phyloP scores from a whole-genome alignment of 73 alveolate genomes.

The Paramecium primaurelia region DNA sequence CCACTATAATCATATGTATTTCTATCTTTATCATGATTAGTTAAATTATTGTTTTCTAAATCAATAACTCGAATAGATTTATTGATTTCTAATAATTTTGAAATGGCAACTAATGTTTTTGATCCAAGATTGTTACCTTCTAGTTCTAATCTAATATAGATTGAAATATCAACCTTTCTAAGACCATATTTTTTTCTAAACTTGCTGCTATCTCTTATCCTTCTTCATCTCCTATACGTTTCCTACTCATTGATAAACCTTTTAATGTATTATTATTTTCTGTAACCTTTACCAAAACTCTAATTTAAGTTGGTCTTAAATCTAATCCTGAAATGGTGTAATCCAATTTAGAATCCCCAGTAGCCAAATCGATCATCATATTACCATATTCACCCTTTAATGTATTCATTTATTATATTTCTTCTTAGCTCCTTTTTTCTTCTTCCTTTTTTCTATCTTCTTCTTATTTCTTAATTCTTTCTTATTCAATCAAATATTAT shows the following conservation, averaged over 20 bases:
- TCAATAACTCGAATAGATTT: slow-evolving; percentile 56
- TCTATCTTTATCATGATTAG: slow-evolving; percentile 48
- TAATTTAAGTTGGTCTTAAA: slow-evolving; percentile 56
- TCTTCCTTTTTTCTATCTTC: slow-evolving; percentile 37
- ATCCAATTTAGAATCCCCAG: slow-evolving; percentile 47
- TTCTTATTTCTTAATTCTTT: not conserved
- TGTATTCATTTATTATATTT: slow-evolving; percentile 29
- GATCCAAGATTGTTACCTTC: slow-evolving; percentile 68
- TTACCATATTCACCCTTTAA: slow-evolving; percentile 59
- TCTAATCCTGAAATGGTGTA: slow-evolving; percentile 60
- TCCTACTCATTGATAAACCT: slow-evolving; percentile 60
- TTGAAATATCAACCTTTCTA: slow-evolving; percentile 49
- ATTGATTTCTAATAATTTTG: slow-evolving; percentile 60
- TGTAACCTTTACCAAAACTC: slow-evolving; percentile 53
- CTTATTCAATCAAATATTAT: not conserved
- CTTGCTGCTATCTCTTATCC: slow-evolving; percentile 52
- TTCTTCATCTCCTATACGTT: slow-evolving; percentile 51
- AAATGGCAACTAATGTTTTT: slow-evolving; percentile 44
- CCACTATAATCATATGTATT: slow-evolving; percentile 29
- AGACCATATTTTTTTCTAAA: slow-evolving; percentile 57
- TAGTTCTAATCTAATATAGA: slow-evolving; percentile 49
- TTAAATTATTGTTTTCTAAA: slow-evolving; percentile 66
- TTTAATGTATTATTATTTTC: slow-evolving; percentile 52
- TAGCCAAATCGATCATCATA: slow-evolving; percentile 52
- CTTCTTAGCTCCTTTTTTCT: slow-evolving; percentile 50